Percentiles rank a stretch among this genome's conserved stretches.
phyloP scores from a whole-genome alignment of 192 early-diverging fungal genomes.

The Backusella circina region DNA sequence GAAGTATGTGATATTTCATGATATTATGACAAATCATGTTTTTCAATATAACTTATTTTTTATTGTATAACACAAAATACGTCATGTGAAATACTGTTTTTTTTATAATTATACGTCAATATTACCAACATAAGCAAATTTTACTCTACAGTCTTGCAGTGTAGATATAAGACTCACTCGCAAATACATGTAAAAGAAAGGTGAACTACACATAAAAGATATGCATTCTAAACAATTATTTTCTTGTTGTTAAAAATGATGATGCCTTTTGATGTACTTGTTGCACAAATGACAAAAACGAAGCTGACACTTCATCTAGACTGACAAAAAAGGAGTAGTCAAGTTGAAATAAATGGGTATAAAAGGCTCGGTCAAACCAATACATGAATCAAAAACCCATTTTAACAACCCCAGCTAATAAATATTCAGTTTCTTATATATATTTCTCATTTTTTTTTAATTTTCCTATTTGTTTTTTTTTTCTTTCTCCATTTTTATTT shows the following conservation, averaged over 20 bases:
- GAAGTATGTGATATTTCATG: not conserved
- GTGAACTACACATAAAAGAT: not conserved
- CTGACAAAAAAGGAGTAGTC: not conserved
- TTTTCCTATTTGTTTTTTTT: not conserved
- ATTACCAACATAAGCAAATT: not conserved
- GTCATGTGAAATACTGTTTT: not conserved
- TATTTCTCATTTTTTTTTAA: not conserved
- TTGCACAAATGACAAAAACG: not conserved
- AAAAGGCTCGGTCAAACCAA: not conserved
- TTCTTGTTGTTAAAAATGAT: not conserved
- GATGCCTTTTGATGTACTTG: not conserved
- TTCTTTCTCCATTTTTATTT: not conserved
- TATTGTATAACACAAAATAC: not conserved
- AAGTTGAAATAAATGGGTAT: not conserved
- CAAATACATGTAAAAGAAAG: not conserved
- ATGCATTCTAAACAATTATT: not conserved
- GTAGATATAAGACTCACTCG: not conserved
- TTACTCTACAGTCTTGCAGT: not conserved
- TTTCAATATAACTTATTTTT: not conserved
- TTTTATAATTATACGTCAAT: not conserved
- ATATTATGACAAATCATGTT: not conserved
- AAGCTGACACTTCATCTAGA: not conserved
- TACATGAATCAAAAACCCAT: not conserved
- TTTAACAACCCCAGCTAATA: not conserved
- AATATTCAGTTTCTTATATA: not conserved